Evolutionary conservation across 768 basidiomycete genomes (phyloP), one percentile per base, ranked within the genome.

Genomic region (Suillus decipiens): DNA sequence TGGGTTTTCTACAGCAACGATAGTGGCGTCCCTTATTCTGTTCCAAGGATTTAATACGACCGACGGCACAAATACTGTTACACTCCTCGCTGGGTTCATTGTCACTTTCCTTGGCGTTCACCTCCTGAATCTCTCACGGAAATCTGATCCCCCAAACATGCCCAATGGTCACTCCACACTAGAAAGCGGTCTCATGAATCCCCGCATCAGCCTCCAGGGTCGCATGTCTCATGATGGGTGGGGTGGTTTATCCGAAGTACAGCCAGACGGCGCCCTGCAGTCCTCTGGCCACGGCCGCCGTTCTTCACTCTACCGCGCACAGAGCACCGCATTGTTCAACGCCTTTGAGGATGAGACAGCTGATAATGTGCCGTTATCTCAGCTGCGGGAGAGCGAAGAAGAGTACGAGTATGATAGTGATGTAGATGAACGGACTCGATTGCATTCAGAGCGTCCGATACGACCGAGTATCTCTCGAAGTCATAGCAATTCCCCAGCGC

Each of bases 81-180:
- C 95, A 2, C 87, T 99, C 36, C 79, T 99, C 62, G 85, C 87
- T 57, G 97, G 97, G 50, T 96, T 99, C 76, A 79, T 90, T 68
- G 87, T 93, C 69, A 99, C 94, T 59, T 99, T 97, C 80, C 84
- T 97, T 65, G 97, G 97, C 41, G 97, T 99, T n/a, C 93, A 97
- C 76, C 84, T 97, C 45, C 86, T 97, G 70, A 93, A 94, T 75
- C 72, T 92, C 65, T 93, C 93, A 3, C 88, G 92, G 28, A 77
- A 78, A 59, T 77, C 86, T 0, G 82, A 86, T 31, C 76, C 78
- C 3, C 73, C 80, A 7, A 76, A 80, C 59, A 77, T 77, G 31
- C 70, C 76, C 11, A 74, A 74, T 37, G 77, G 75, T 58, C 86
- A 86, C 71, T 78, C 83, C 14, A 73, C 87, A 4, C 81, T 92